Base-by-base conservation (phyloP, 148 eudicot species). In the Chenopodium quinoa region DNA sequence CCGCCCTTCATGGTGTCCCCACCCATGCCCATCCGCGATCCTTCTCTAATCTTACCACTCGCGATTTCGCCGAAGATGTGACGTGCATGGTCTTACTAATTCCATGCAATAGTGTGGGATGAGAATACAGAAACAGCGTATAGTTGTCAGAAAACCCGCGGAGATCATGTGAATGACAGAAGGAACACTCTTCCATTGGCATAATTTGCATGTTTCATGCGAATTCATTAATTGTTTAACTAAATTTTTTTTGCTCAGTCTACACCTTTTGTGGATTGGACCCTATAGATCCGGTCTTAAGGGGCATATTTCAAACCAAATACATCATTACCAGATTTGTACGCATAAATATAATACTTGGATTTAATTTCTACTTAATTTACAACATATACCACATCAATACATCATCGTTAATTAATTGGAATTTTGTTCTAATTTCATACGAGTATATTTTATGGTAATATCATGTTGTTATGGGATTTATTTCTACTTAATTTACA, bases 151-250 rank as follows among this genome's bases (percentile, higher is more conserved):
- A 73, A 72, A 62, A 58, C 31, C 77, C 60, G 82, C 71, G 77
- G 62, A 79, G 63, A 80, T 80, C 82, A 80, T 80, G 82, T 80
- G 82, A 80, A 44, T 40, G 82, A 79, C 68, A 71, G 75, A 68
- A 77, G 27, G 10, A 71, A 54, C 75, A 80, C n/a, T 56, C 82
- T 73, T 80, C 77, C 71, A 11, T 58, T 48, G 46, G 66, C 6
- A 16, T 7, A 60, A 25, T 16, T 79, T 80, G 82, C 82, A 80
- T 71, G 82, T 80, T 54, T 48, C 81, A 12, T 79, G 67, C 65
- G 2, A 23, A 12, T 37, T 0, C 82, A 79, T 79, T 79, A 37
- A 71, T 70, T 71, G 52, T 13, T 71, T 79, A 73, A 40, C 75
- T 58, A 60, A 73, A 27, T 27, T 25, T 44, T 31, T 44, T 31